Evolutionary conservation across 805 yeast genomes (phyloP).

Genomic region (Aciculoconidium aculeatum): DNA sequence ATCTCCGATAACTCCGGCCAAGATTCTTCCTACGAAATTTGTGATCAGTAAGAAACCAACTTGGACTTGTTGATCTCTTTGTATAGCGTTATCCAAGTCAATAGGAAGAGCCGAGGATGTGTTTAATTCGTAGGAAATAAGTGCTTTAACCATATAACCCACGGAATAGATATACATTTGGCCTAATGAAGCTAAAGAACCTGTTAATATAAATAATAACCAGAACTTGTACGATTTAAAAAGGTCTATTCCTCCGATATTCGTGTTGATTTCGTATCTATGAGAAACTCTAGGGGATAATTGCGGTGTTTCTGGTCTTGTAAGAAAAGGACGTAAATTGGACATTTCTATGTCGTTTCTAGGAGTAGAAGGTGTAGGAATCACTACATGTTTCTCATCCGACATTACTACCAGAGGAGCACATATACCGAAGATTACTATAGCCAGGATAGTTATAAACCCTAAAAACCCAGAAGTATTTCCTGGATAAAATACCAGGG

Average conservation of each 20-base stretch:
- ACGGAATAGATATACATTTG: slow-evolving; percentile 44
- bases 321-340: slow-evolving; percentile 4
- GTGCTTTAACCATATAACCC: slow-evolving; percentile 41
- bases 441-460: slow-evolving; percentile 38
- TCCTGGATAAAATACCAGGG: slow-evolving; percentile 48
- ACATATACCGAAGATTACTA: slow-evolving; percentile 37
- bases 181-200: slow-evolving; percentile 37
- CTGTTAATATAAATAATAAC: slow-evolving; percentile 33
- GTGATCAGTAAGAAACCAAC: slow-evolving; percentile 66
- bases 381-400: slow-evolving; percentile 26
- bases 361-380: slow-evolving; percentile 6
- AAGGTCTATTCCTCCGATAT: slow-evolving; percentile 15
- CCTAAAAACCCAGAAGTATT: slow-evolving; percentile 51
- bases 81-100: slow-evolving; percentile 32
- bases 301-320: slow-evolving; percentile 8
- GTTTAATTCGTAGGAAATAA: slow-evolving; percentile 15
- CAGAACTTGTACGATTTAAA: slow-evolving; percentile 26
- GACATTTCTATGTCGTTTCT: slow-evolving; percentile 7
- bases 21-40: slow-evolving; percentile 60
- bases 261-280: background rate
- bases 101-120: slow-evolving; percentile 6
- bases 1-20: slow-evolving; percentile 63
- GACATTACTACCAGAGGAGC: slow-evolving; percentile 41
- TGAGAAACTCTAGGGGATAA: slow-evolving; percentile 4
- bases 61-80: slow-evolving; percentile 59